phyloP scores from a whole-genome alignment of 1,284 basidiomycete species.

The Coniferiporia weirii region DNA sequence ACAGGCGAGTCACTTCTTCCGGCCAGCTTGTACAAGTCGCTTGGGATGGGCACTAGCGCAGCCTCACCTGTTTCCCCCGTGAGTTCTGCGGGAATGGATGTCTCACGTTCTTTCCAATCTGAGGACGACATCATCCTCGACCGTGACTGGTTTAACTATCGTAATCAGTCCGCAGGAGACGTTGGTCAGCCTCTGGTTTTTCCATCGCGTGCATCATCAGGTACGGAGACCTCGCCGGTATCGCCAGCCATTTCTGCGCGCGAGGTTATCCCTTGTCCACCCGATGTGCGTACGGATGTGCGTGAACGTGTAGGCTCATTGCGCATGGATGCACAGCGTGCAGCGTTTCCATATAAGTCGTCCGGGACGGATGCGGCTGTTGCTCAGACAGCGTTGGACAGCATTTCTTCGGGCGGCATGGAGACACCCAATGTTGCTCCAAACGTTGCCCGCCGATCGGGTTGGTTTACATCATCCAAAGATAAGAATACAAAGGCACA shows the following conservation, averaged over 20 bases:
- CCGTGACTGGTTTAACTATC: conserved; percentile 36
- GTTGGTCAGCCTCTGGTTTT: conserved; percentile 43
- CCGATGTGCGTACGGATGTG: conserved; percentile 7
- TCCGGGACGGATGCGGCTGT: neutral
- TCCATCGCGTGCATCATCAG: neutral
- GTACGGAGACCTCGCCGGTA: conserved; percentile 3
- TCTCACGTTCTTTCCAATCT: conserved; percentile 51
- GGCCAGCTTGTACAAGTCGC: conserved; percentile 49
- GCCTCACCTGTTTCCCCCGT: conserved; percentile 14
- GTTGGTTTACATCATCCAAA: conserved; percentile 17
- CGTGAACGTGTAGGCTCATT: conserved; percentile 9
- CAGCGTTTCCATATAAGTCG: conserved; percentile 4
- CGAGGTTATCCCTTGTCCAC: neutral
- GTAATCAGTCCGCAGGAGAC: conserved; percentile 27
- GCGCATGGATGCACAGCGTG: conserved; percentile 15
- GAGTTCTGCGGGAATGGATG: conserved; percentile 25
- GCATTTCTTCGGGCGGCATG: neutral
- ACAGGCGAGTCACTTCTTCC: conserved; percentile 51
- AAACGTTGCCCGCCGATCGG: conserved; percentile 5
- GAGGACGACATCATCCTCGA: conserved; percentile 50
- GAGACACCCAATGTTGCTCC: neutral
- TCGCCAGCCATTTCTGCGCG: conserved; percentile 9
- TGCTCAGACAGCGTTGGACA: neutral
- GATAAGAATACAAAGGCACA: conserved; percentile 8
- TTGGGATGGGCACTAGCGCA: conserved; percentile 33